Evolutionary conservation across 2,329 filamentous ascomycete species (phyloP), one percentile per base, ranked within the genome.

Genomic region (Westerdykella aurantiaca): DNA sequence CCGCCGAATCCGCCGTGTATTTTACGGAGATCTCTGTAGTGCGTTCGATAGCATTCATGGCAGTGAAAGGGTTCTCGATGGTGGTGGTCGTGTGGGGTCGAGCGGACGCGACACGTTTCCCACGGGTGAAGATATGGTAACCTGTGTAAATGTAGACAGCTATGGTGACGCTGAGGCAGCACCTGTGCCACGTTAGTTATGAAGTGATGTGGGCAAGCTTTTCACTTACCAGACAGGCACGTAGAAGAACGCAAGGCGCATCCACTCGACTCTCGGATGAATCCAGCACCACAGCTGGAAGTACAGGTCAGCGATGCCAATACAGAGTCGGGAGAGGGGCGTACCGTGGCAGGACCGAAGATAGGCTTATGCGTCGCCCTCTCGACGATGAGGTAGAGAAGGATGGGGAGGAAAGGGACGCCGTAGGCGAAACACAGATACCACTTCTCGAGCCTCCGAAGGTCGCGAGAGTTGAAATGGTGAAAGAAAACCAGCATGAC

Each of bases 241-340:
- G 56, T 93, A 94, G 61, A 90, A 91, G 22, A 81, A 77, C 3
- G 79, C 78, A 45, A 93, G 81, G 33, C 87, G 82, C 64, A 86
- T 79, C 45, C 82, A 76, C 44, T 87, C 83, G 78, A 83, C 89
- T 4, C 78, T 67, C 2, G 70, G 59, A 2, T 75, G 70, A 14
- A 93, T 74, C 87, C 87, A 93, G 61, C 88, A 94, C 88, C 87
- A 94, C 17, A 93, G 67, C 73, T 77, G 44, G 34, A n/a, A 22
- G 4, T 10, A 34, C 50, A 43, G 22, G 18, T 40, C 21, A 38
- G 40, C 17, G 17, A 16, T 25, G 38, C 14, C 12, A 10, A 39
- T 10, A 39, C 31, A 34, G 38, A 14, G 17, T 6, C 4, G 2
- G 10, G 7, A 12, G 10, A 23, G n/a, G 6, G 11, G 55, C 70